Conservation (phyloP, 441 rosid species). For the Omphalea diandra region DNA sequence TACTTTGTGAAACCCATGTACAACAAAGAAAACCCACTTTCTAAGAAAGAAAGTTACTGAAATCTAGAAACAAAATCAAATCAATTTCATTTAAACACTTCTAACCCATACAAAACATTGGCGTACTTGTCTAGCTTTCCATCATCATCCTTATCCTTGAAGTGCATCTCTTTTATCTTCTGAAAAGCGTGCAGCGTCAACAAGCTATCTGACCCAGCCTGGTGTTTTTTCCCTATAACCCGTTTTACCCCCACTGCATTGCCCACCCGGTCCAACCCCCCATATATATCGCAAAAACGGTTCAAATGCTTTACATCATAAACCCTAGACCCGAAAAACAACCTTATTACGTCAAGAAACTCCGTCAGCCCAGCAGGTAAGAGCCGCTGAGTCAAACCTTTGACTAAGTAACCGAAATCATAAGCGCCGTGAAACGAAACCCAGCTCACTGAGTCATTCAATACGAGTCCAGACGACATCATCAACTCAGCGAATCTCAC, state of each 20-base stretch:
- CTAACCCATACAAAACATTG: slow-evolving; percentile 61
- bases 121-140: slow-evolving; percentile 47
- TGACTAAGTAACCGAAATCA: slow-evolving; percentile 69
- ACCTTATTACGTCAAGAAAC: slow-evolving; percentile 37
- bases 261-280: slow-evolving; percentile 59
- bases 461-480: slow-evolving; percentile 63
- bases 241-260: slow-evolving; percentile 41
- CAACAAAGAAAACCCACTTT: slow-evolving; percentile 19
- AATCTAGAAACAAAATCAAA: slow-evolving; percentile 20
- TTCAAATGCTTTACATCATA: slow-evolving; percentile 65
- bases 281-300: slow-evolving; percentile 46
- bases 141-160: slow-evolving; percentile 24
- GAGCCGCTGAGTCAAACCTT: slow-evolving; percentile 40
- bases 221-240: slow-evolving; percentile 57
- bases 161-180: slow-evolving; percentile 42
- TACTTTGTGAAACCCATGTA: slow-evolving; percentile 20
- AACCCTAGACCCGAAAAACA: slow-evolving; percentile 48
- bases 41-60: slow-evolving; percentile 22
- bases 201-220: slow-evolving; percentile 71
- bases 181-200: slow-evolving; percentile 53
- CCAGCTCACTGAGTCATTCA: slow-evolving; percentile 55
- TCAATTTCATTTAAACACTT: slow-evolving; percentile 22
- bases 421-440: slow-evolving; percentile 69
- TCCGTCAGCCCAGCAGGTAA: slow-evolving; percentile 39
- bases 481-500: slow-evolving; percentile 48